Conservation (phyloP, 140 eudicot genomes). For the Cichorium intybus region DNA sequence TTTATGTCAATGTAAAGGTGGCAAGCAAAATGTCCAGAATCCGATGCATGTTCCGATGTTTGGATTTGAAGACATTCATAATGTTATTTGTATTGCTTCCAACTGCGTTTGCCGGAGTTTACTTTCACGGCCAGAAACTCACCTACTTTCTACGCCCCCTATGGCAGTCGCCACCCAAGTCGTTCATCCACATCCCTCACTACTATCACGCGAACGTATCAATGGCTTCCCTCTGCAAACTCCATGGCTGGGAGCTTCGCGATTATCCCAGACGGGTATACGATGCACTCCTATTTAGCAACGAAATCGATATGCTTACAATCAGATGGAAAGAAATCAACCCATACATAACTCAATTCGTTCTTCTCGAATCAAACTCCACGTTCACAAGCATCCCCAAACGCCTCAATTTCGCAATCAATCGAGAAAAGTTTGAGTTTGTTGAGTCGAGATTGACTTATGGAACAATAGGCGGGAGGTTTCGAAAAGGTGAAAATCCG, state of each 20-base stretch:
- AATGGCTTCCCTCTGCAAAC: constrained; percentile 62
- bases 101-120: constrained; percentile 35
- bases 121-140: constrained; percentile 72
- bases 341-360: constrained; percentile 79
- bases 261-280: constrained; percentile 74
- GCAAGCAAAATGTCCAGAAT: constrained; percentile 43
- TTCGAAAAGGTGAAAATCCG: constrained; percentile 68
- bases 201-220: constrained; percentile 66
- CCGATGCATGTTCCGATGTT: constrained; percentile 41
- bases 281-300: constrained; percentile 74
- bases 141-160: constrained; percentile 68
- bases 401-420: constrained; percentile 41
- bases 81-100: constrained; percentile 52
- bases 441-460: constrained; percentile 70
- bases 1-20: constrained; percentile 32
- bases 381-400: constrained; percentile 67
- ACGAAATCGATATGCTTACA: constrained; percentile 78
- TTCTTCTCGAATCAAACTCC: constrained; percentile 74
- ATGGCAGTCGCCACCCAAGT: constrained; percentile 85
- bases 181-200: constrained; percentile 52
- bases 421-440: constrained; percentile 54
- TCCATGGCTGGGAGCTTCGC: constrained; percentile 77
- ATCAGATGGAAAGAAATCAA: constrained; percentile 76
- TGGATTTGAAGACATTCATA: constrained; percentile 41
- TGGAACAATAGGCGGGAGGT: constrained; percentile 74